These are phyloP conservation scores for Yarrowia sp. DNA, from an alignment of 805 yeast species.

Conservation along the genomic window DNA sequence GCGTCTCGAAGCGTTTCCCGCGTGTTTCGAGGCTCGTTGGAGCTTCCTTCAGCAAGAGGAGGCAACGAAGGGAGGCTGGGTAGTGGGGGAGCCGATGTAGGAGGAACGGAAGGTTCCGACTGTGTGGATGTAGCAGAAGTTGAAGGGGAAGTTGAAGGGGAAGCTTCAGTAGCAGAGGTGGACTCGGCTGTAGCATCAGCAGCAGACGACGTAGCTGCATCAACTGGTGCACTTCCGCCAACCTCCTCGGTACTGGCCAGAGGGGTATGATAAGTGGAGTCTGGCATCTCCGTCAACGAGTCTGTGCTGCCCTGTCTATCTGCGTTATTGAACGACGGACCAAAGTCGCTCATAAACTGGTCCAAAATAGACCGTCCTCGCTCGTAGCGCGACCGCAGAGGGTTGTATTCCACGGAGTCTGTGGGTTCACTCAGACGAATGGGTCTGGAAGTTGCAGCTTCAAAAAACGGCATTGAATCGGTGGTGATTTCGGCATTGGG, in stretches of 20 bases:
- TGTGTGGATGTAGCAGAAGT: neutral
- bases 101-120: neutral
- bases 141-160: neutral
- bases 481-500: conserved; percentile 33
- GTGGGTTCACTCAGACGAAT: conserved; percentile 31
- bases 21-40: conserved; percentile 20
- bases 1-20: conserved; percentile 22
- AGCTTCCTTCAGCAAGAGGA: neutral
- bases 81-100: neutral
- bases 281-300: conserved; percentile 19
- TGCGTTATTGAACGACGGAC: conserved; percentile 21
- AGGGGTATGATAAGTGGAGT: conserved; percentile 23
- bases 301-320: conserved; percentile 19
- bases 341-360: conserved; percentile 37
- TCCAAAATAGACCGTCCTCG: conserved; percentile 30
- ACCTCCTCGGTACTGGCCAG: conserved; percentile 9
- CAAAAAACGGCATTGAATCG: conserved; percentile 35
- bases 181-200: too few relatives aligned
- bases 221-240: neutral
- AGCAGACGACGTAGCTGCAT: too few relatives aligned
- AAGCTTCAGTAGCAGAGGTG: too few relatives aligned
- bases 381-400: conserved; percentile 30
- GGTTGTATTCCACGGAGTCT: conserved; percentile 10
- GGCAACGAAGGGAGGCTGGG: conserved; percentile 11
- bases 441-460: conserved; percentile 37